Evolutionary conservation across 805 yeast genomes (phyloP).

Genomic region (Candida nitratophila): DNA sequence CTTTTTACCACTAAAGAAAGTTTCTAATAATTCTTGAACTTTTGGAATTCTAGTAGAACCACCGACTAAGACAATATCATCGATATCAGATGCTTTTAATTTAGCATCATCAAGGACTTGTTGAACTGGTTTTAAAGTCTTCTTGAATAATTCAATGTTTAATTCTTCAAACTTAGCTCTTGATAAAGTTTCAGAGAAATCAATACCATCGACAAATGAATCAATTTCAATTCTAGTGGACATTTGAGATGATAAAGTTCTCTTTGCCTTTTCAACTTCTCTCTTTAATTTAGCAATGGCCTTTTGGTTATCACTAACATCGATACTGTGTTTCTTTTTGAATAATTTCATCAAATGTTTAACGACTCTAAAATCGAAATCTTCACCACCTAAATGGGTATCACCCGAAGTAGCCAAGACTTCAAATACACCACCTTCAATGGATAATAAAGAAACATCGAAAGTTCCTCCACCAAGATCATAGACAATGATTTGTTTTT

Average conservation of each 20-base stretch:
- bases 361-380: slow-evolving; percentile 84
- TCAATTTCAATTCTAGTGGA: slow-evolving; percentile 95
- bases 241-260: slow-evolving; percentile 91
- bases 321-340: slow-evolving; percentile 89
- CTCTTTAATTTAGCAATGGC: slow-evolving; percentile 92
- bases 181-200: slow-evolving; percentile 89
- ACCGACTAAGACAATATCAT: slow-evolving; percentile 96
- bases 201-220: slow-evolving; percentile 90
- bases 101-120: slow-evolving; percentile 93
- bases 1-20: slow-evolving; percentile 89
- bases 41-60: slow-evolving; percentile 99
- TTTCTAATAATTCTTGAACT: slow-evolving; percentile 88
- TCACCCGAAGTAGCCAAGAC: slow-evolving; percentile 94
- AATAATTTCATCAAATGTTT: slow-evolving; percentile 80
- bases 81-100: slow-evolving; percentile 76
- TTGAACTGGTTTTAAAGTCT: slow-evolving; percentile 93
- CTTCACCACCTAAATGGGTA: slow-evolving; percentile 97
- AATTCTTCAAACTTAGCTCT: slow-evolving; percentile 98
- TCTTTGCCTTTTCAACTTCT: slow-evolving; percentile 97
- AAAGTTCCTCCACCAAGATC: slow-evolving; percentile 98
- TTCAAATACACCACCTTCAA: slow-evolving; percentile 89
- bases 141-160: slow-evolving; percentile 87
- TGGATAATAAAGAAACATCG: slow-evolving; percentile 81
- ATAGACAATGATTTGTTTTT: slow-evolving; percentile 84
- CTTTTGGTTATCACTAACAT: slow-evolving; percentile 72